Evolutionary conservation across 495 filamentous ascomycete species (phyloP), one percentile per base, ranked within the genome.

Genomic region (Xylaria bambusicola): DNA sequence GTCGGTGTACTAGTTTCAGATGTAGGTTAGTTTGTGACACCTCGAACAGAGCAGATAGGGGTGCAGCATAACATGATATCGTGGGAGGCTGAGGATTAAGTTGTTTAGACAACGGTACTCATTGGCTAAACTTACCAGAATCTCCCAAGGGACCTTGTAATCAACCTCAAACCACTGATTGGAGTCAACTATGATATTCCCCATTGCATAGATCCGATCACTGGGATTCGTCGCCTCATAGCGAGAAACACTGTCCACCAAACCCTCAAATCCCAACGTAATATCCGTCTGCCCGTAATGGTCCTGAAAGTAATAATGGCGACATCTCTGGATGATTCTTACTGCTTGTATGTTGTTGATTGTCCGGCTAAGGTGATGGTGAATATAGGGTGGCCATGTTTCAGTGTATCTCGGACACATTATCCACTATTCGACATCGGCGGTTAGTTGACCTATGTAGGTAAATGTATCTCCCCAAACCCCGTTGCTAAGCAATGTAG

Each of bases 151-250:
- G 2, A 64, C 31, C 4, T 33, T 15, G 21, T 64, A 64, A 23
- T 64, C 58, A 49, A 64, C 41, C n/a, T 61, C 41, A 26, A 64
- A 64, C 62, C 62, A 64, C 24, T 41, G 35, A 27, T 21, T 24
- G 5, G 52, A 41, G 15, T 64, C 41, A 13, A n/a, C 52, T 27
- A 59, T 38, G 20, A 64, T 49, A 21, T 58, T 53, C 9, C 55
- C 44, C 41, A 61, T 35, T 3, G 62, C 42, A 26, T 53, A 61
- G 13, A 64, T 29, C 24, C 55, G 53, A 26, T 64, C 58, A 3
- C 58, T 45, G 6, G 62, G 52, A 33, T 64, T 53, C 26, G 62
- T 64, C 35, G 62, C 62, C 9, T 56, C 62, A 15, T 61, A 58
- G 15, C 58, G 57, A 18, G 45, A 21, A 20, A 51, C 56, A 33